Evolutionary conservation across 1,284 basidiomycete species (phyloP).

Genomic region (Ganoderma leucocontextum): DNA sequence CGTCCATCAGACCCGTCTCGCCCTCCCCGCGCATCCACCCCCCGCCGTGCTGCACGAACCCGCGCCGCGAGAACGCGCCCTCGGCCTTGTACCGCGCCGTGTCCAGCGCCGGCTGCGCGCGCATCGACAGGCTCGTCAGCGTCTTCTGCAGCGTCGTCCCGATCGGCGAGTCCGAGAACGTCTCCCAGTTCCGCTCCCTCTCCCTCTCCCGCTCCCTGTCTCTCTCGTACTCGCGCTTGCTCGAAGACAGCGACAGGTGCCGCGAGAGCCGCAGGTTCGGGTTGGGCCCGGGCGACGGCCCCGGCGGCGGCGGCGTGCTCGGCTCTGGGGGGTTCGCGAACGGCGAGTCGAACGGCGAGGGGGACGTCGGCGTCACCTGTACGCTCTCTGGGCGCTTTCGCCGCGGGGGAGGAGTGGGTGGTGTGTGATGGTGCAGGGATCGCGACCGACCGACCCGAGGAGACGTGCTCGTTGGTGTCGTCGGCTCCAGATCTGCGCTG

Average conservation of each 20-base stretch:
- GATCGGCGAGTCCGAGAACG: conserved; percentile 41
- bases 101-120: conserved; percentile 55
- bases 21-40: conserved; percentile 39
- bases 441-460: conserved; percentile 59
- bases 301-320: conserved; percentile 22
- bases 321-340: conserved; percentile 25
- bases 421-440: conserved; percentile 59
- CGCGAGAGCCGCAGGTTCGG: conserved; percentile 43
- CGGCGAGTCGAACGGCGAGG: conserved; percentile 26
- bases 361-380: conserved; percentile 50
- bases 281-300: not conserved
- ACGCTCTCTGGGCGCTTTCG: conserved; percentile 70
- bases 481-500: conserved; percentile 32
- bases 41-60: conserved; percentile 53
- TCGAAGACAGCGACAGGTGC: conserved; percentile 45
- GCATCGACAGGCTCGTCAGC: conserved; percentile 55
- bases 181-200: conserved; percentile 24
- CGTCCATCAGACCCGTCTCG: conserved; percentile 40
- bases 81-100: conserved; percentile 74
- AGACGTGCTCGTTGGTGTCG: conserved; percentile 38
- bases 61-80: conserved; percentile 66
- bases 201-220: conserved; percentile 18
- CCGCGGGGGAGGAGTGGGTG: conserved; percentile 53
- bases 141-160: conserved; percentile 54
- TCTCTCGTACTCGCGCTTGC: conserved; percentile 32